These are phyloP conservation scores for Pleurotus giganteus DNA, from an alignment of 768 basidiomycete species.

Conservation along the genomic window DNA sequence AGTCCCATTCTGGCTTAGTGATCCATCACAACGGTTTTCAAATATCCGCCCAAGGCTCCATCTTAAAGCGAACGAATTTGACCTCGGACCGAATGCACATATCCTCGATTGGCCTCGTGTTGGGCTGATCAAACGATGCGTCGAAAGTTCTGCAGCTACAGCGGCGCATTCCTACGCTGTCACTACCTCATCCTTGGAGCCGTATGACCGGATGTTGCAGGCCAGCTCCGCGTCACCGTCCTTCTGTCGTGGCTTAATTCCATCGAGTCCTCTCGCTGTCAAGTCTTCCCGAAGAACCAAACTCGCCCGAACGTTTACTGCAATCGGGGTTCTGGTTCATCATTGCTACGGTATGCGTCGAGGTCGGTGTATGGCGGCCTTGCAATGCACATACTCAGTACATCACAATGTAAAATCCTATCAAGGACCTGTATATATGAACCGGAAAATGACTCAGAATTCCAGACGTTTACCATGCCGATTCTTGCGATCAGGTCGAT, in stretches of 20 bases:
- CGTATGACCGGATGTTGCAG: not conserved
- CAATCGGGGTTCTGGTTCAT: too few species aligned
- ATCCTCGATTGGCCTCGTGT: not conserved
- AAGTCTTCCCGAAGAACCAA: too few species aligned
- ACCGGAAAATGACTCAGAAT: too few species aligned
- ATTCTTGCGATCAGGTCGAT: slow-evolving; percentile 6
- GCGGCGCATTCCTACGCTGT: not conserved
- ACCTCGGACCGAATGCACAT: not conserved
- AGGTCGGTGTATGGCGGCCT: too few species aligned
- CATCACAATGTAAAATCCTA: too few species aligned
- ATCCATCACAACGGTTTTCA: not conserved
- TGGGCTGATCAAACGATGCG: not conserved
- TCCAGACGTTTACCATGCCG: not conserved
- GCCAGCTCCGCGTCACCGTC: too few species aligned
- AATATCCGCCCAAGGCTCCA: not conserved
- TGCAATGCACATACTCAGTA: too few species aligned
- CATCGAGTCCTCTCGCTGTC: too few species aligned
- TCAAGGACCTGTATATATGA: not conserved
- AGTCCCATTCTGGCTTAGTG: not conserved
- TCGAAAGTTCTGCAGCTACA: not conserved
- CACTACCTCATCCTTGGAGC: not conserved
- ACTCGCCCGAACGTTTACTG: too few species aligned
- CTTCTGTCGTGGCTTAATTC: too few species aligned
- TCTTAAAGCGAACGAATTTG: not conserved
- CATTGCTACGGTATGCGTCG: too few species aligned